Evolutionary conservation across 805 yeast genomes (phyloP).

Genomic region (Yarrowia divulgata): DNA sequence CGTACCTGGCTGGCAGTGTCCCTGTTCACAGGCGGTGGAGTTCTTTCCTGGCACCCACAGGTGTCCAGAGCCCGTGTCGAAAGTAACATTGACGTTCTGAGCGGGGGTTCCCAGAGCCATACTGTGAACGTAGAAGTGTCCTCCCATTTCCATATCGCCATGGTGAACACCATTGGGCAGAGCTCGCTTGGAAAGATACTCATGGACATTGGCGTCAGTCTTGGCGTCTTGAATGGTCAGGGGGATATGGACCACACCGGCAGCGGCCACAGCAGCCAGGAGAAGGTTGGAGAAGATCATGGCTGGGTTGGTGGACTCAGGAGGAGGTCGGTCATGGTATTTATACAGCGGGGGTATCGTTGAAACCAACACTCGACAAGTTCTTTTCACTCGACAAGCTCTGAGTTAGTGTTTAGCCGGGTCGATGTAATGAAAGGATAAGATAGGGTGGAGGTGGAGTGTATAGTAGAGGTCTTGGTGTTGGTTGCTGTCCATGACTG

Average conservation of each 20-base stretch:
- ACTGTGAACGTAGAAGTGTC: slow-evolving; percentile 22
- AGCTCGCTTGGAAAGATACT: not conserved
- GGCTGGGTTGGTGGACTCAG: not conserved
- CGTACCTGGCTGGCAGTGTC: too few species aligned
- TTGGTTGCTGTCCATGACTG: too few species aligned
- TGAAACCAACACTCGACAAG: too few species aligned
- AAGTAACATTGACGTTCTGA: slow-evolving; percentile 59
- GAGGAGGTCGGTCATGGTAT: too few species aligned
- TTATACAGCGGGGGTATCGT: too few species aligned
- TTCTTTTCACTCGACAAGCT: too few species aligned
- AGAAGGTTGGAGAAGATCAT: slow-evolving; percentile 2
- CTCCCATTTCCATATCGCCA: not conserved
- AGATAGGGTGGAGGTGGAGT: too few species aligned
- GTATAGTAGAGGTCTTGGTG: too few species aligned
- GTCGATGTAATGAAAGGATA: too few species aligned
- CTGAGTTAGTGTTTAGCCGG: too few species aligned
- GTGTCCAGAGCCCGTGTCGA: slow-evolving; percentile 77
- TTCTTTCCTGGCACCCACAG: slow-evolving; percentile 57
- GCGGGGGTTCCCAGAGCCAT: slow-evolving; percentile 61
- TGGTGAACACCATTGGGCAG: not conserved
- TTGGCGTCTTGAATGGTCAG: not conserved
- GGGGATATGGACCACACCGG: not conserved
- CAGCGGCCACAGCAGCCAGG: slow-evolving; percentile 1
- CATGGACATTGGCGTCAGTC: too few species aligned
- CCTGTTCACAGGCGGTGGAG: not conserved